These are phyloP conservation scores for Spirogloea muscicola DNA, from an alignment of 139 green algal species.

Conservation along the genomic window DNA sequence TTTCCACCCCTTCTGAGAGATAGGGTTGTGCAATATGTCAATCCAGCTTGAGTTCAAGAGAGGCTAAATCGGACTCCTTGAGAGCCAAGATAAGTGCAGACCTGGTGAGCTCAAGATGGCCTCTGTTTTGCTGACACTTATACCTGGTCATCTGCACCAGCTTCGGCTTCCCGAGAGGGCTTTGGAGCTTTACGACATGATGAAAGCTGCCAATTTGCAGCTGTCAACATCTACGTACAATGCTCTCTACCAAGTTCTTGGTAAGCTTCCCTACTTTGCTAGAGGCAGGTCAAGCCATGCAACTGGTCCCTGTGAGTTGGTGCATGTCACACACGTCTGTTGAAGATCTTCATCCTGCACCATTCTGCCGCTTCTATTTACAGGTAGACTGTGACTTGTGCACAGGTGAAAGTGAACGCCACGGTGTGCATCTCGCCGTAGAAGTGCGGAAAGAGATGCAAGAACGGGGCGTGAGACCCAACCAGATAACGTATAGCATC, in stretches of 20 bases:
- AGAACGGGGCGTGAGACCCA: constrained; percentile 4
- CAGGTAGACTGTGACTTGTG: too few species aligned
- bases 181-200: constrained; percentile 9
- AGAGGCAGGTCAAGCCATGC: too few species aligned
- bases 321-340: too few species aligned
- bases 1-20: too few species aligned
- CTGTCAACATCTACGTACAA: neutral
- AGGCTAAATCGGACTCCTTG: too few species aligned
- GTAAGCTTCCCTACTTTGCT: too few species aligned
- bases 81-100: too few species aligned
- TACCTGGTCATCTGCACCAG: neutral
- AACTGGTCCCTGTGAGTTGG: neutral
- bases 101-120: neutral
- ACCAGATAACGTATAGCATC: constrained; percentile 31
- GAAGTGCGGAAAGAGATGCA: constrained; percentile 14
- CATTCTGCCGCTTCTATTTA: too few species aligned
- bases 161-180: neutral
- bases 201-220: neutral
- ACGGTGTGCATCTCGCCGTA: neutral
- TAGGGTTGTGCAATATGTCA: too few species aligned
- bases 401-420: too few species aligned
- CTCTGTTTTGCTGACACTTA: neutral
- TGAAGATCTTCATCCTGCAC: too few species aligned
- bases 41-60: too few species aligned
- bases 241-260: neutral